A percentile compares a stretch with the other conserved stretches of the same genome.
phyloP scores from a whole-genome alignment of 306 rosid genomes.

The Sicyos edulis region DNA sequence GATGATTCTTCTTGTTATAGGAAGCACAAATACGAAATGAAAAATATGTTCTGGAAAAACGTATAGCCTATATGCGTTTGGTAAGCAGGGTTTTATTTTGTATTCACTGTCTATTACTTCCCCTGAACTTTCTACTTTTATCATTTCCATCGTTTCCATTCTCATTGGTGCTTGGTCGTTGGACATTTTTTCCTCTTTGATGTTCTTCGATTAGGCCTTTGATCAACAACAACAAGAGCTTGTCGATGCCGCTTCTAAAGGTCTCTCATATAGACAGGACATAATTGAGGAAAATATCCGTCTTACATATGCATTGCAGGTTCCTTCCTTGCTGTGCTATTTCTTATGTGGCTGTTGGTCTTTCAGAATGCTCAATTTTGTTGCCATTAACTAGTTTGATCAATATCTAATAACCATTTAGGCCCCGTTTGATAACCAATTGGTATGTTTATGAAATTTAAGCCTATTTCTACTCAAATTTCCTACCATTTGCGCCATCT shows the following conservation, averaged over 20 bases:
- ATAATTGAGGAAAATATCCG: constrained; percentile 95
- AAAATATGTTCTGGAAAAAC: constrained; percentile 79
- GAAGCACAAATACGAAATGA: constrained; percentile 81
- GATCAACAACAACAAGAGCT: constrained; percentile 55
- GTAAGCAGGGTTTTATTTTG: constrained; percentile 26
- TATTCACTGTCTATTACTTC: constrained; percentile 4
- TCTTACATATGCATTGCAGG: constrained; percentile 36
- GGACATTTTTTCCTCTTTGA: background rate
- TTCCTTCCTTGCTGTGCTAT: constrained; percentile 1
- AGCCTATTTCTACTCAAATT: no score
- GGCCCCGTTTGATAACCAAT: no score
- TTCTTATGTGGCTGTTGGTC: constrained; percentile 6
- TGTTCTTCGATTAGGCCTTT: constrained; percentile 31
- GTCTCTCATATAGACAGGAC: constrained; percentile 62
- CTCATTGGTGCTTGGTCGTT: constrained; percentile 7
- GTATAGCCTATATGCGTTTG: constrained; percentile 97
- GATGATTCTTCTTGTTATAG: constrained; percentile 11
- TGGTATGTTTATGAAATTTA: no score
- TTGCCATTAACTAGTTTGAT: background rate
- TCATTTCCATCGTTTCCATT: constrained; percentile 2
- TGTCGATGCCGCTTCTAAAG: constrained; percentile 46
- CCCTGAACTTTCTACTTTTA: constrained; percentile 4
- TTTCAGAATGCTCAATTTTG: constrained; percentile 7
- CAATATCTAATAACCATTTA: background rate
- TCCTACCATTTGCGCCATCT: no score